Conservation (phyloP, 768 basidiomycete genomes). For the Nevesoporus exiguus region DNA sequence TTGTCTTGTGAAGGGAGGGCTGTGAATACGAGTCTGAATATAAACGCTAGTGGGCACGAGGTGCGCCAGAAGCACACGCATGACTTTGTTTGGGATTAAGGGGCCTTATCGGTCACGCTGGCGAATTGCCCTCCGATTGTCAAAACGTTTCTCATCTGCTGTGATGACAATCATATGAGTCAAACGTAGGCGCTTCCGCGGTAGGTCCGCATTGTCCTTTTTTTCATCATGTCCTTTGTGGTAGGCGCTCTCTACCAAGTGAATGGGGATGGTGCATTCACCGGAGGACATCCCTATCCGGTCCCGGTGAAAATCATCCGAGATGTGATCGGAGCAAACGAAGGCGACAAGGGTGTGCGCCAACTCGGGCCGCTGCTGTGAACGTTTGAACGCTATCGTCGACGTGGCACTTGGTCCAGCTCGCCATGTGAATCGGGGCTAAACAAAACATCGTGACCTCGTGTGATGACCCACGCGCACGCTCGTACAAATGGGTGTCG, state of each 20-base stretch:
- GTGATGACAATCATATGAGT: neutral
- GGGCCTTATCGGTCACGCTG: constrained; percentile 4
- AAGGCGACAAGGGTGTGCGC: neutral
- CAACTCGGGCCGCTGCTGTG: neutral
- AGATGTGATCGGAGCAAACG: neutral
- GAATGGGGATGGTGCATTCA: neutral
- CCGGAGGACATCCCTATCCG: neutral
- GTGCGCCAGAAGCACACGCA: constrained; percentile 26
- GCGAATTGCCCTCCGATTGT: neutral
- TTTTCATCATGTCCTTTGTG: neutral
- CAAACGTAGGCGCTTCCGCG: neutral
- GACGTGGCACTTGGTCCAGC: neutral
- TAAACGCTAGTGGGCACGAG: constrained; percentile 21
- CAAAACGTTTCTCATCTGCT: neutral
- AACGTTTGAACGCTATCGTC: neutral
- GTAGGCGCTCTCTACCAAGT: neutral
- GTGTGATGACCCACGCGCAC: neutral
- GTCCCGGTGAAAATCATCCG: constrained; percentile 8
- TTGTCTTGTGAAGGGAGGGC: constrained; percentile 12
- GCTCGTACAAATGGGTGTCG: neutral
- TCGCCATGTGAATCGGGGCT: neutral
- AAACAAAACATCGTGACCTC: no score
- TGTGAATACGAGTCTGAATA: constrained; percentile 7
- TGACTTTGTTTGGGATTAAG: constrained; percentile 24
- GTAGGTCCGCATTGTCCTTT: neutral